Evolutionary conservation across 2,329 filamentous ascomycete species (phyloP).

Genomic region (Helotiales sp.): DNA sequence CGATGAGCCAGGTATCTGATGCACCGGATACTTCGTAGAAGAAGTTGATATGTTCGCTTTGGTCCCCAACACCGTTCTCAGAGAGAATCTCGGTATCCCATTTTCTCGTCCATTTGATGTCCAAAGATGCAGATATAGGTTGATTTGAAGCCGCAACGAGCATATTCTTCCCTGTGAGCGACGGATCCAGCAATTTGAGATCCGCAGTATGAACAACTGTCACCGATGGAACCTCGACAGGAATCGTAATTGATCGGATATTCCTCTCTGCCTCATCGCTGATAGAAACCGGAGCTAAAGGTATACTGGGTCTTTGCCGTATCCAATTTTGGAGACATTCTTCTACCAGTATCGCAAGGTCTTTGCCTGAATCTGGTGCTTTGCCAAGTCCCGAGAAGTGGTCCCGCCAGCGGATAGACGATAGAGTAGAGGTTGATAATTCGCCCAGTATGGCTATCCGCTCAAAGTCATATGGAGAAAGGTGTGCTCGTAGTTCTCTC

Average conservation of each 20-base stretch:
- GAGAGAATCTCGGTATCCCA: constrained; percentile 52
- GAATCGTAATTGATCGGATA: constrained; percentile 72
- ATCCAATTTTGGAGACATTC: constrained; percentile 30
- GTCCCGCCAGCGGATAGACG: constrained; percentile 47
- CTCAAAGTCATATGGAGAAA: constrained; percentile 56
- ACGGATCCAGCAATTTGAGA: constrained; percentile 50
- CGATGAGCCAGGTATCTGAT: constrained; percentile 79
- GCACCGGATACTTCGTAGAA: constrained; percentile 78
- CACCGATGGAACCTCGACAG: constrained; percentile 84
- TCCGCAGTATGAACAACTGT: constrained; percentile 81
- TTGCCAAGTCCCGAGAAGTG: constrained; percentile 52
- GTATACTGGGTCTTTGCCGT: constrained; percentile 25
- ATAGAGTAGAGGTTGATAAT: constrained; percentile 50
- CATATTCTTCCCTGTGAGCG: constrained; percentile 36
- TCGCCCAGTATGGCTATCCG: constrained; percentile 53
- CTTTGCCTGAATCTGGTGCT: constrained; percentile 26
- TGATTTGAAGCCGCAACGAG: constrained; percentile 59
- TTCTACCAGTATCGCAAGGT: constrained; percentile 26
- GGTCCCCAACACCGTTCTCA: constrained; percentile 16
- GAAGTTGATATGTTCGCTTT: constrained; percentile 62
- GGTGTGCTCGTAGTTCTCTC: constrained; percentile 42
- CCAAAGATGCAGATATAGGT: constrained; percentile 62
- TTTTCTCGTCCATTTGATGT: constrained; percentile 60
- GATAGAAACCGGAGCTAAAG: constrained; percentile 24
- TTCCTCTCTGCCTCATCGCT: constrained; percentile 37